Percentiles rank a stretch among this genome's conserved stretches.
Conservation (phyloP, 106 monocot genomes). For the Iris macrosiphon region DNA sequence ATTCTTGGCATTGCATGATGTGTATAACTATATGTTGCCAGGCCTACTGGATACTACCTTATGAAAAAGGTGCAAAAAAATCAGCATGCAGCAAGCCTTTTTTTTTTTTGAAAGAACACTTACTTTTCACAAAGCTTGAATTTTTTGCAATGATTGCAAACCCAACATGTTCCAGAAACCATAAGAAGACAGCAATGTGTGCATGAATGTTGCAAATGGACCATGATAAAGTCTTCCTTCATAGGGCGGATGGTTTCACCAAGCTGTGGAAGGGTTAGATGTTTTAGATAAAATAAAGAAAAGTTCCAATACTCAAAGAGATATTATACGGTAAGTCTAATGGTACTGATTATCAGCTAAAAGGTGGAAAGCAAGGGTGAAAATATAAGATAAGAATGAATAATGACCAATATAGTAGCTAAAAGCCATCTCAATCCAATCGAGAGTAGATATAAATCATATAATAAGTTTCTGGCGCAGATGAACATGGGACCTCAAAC, state of each 20-base stretch:
- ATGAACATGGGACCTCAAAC: background rate
- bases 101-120: background rate
- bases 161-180: conserved; percentile 80
- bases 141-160: conserved; percentile 67
- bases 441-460: no score
- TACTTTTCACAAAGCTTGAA: conserved; percentile 82
- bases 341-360: background rate
- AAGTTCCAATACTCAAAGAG: background rate
- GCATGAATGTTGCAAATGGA: conserved; percentile 81
- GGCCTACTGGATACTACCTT: no score
- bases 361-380: no score
- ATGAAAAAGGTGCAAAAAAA: no score
- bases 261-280: conserved; percentile 40
- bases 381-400: no score
- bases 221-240: conserved; percentile 97
- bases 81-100: no score
- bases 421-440: background rate
- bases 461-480: no score
- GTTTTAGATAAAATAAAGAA: background rate
- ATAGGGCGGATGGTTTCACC: conserved; percentile 82
- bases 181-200: conserved; percentile 74
- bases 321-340: no score
- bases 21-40: no score
- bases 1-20: no score
- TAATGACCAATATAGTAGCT: background rate